Conservation (phyloP, 2,329 filamentous ascomycete genomes). For the Epichloe hybrida region DNA sequence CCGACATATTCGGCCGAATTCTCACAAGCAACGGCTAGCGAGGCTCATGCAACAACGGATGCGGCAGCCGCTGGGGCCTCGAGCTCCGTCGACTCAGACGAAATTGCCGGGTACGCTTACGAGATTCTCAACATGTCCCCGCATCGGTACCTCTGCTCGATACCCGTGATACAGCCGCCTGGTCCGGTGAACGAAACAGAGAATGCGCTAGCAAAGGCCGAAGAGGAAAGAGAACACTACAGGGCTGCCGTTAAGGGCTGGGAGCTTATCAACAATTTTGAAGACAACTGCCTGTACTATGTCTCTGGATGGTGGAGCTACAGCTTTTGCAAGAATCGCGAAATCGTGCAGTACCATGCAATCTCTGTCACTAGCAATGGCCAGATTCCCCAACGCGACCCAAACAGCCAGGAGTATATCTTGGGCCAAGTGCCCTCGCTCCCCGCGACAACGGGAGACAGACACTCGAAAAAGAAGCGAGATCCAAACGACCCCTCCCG, state of each 20-base stretch:
- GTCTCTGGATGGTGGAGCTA: slow-evolving; percentile 93
- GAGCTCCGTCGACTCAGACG: slow-evolving; percentile 20
- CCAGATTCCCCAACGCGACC: slow-evolving; percentile 65
- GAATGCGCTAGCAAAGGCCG: slow-evolving; percentile 53
- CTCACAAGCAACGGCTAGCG: slow-evolving; percentile 25
- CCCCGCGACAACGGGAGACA: slow-evolving; percentile 13
- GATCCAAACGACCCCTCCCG: slow-evolving; percentile 13
- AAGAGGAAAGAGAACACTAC: slow-evolving; percentile 67
- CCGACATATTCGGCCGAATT: slow-evolving; percentile 27
- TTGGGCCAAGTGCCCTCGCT: slow-evolving; percentile 44
- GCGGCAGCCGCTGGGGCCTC: slow-evolving; percentile 5
- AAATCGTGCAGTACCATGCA: slow-evolving; percentile 85
- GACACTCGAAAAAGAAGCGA: slow-evolving; percentile 8
- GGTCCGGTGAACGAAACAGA: slow-evolving; percentile 48
- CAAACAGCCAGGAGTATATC: slow-evolving; percentile 60
- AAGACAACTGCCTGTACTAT: slow-evolving; percentile 71
- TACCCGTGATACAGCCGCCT: slow-evolving; percentile 54
- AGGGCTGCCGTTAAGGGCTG: slow-evolving; percentile 66
- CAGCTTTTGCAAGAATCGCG: slow-evolving; percentile 78
- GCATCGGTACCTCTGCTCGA: slow-evolving; percentile 68
- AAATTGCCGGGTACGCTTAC: slow-evolving; percentile 28
- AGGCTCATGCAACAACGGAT: slow-evolving; percentile 5
- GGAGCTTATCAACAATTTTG: slow-evolving; percentile 65
- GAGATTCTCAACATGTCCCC: slow-evolving; percentile 62
- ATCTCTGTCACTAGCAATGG: slow-evolving; percentile 53